Percentiles rank a stretch among this genome's conserved stretches.
These are phyloP conservation scores for Penicillium argentinense DNA, from an alignment of 495 filamentous ascomycete species.

Conservation along the genomic window DNA sequence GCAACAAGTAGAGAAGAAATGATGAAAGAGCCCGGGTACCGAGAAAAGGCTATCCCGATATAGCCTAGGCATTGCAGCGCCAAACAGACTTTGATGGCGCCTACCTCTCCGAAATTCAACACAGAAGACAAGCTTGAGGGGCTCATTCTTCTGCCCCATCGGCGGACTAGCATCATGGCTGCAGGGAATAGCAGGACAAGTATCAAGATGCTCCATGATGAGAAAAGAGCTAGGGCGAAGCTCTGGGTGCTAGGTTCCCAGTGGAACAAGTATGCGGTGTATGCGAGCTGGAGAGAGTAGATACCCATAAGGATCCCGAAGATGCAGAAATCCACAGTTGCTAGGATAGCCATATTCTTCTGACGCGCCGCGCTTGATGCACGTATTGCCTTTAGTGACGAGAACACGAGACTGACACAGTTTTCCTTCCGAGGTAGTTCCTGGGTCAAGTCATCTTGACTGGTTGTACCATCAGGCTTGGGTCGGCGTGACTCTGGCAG, in stretches of 20 bases:
- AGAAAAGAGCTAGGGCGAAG: neutral
- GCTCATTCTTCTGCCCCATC: neutral
- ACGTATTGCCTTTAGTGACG: neutral
- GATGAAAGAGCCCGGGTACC: neutral
- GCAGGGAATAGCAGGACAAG: slow-evolving; percentile 5
- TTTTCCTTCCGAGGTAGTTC: neutral
- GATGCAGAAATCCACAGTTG: neutral
- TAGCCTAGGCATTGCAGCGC: slow-evolving; percentile 2
- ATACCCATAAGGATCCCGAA: slow-evolving; percentile 4
- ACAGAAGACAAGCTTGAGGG: neutral
- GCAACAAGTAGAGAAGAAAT: slow-evolving; percentile 3
- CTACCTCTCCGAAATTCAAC: slow-evolving; percentile 4
- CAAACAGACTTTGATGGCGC: slow-evolving; percentile 1
- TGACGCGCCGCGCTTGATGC: neutral
- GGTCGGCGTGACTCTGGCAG: slow-evolving; percentile 7
- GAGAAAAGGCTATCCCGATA: neutral
- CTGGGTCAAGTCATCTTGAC: neutral
- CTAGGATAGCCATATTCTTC: slow-evolving; percentile 5
- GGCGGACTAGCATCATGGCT: neutral
- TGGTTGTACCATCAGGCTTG: neutral
- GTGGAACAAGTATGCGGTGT: slow-evolving; percentile 4
- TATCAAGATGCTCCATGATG: slow-evolving; percentile 9
- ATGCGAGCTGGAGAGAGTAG: slow-evolving; percentile 1
- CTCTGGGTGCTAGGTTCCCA: slow-evolving; percentile 6
- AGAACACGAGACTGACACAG: neutral